Conservation (phyloP, 495 filamentous ascomycete genomes). For the Podospora conica region DNA sequence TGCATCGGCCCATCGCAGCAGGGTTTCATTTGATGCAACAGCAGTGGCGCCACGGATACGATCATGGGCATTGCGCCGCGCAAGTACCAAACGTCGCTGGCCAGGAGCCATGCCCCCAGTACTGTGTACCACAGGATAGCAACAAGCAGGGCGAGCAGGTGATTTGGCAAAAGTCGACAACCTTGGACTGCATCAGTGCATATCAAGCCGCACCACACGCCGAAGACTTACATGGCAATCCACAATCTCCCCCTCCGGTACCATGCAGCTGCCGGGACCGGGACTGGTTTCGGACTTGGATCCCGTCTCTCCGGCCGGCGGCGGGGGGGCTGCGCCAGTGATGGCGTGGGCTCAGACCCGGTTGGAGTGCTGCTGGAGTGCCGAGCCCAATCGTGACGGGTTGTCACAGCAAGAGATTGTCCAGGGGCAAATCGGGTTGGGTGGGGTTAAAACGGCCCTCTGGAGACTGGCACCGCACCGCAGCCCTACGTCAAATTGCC, state of each 20-base stretch:
- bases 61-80: constrained; percentile 8
- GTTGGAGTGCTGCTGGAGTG: constrained; percentile 3
- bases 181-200: constrained; percentile 2
- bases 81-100: constrained; percentile 9
- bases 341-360: constrained; percentile 8
- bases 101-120: neutral
- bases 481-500: constrained; percentile 26
- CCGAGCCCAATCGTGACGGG: constrained; percentile 10
- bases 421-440: constrained; percentile 17
- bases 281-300: constrained; percentile 22
- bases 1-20: constrained; percentile 7
- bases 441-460: constrained; percentile 19
- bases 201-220: neutral
- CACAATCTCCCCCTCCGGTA: constrained; percentile 19
- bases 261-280: constrained; percentile 16
- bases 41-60: constrained; percentile 8
- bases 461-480: constrained; percentile 5
- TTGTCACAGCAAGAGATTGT: neutral
- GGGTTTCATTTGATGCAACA: constrained; percentile 20
- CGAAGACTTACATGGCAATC: neutral
- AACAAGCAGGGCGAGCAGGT: constrained; percentile 6
- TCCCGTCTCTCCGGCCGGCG: constrained; percentile 20
- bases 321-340: constrained; percentile 6
- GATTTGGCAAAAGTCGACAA: constrained; percentile 13
- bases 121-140: too few species aligned